Percentiles rank a stretch among this genome's conserved stretches.
phyloP scores from a whole-genome alignment of 345 rosid genomes.

The Melaleuca quinquenervia region DNA sequence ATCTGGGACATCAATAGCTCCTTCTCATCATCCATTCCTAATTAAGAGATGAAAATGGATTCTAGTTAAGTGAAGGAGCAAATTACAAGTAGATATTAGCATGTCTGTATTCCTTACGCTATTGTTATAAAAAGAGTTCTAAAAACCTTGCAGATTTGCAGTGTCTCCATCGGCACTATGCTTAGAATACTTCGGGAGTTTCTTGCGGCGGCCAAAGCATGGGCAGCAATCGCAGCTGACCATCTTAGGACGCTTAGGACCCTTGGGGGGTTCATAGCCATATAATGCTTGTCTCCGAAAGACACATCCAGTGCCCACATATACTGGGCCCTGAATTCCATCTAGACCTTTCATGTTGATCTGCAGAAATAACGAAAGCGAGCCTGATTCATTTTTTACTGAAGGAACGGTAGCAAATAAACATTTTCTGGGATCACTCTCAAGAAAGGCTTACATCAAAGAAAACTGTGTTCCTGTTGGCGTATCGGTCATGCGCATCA shows the following conservation, averaged over 20 bases:
- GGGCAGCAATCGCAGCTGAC: conserved; percentile 95
- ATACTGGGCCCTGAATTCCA: conserved; percentile 90
- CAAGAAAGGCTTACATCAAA: conserved; percentile 52
- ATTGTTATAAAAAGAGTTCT: not conserved
- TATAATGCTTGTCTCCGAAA: conserved; percentile 89
- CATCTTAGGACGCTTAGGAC: conserved; percentile 94
- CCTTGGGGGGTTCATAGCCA: conserved; percentile 89
- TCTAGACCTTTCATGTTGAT: conserved; percentile 83
- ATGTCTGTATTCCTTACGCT: not conserved
- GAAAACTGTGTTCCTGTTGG: conserved; percentile 88
- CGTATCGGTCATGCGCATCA: conserved; percentile 71
- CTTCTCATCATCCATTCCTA: conserved; percentile 66
- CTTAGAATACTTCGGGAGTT: conserved; percentile 42
- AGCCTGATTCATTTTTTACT: not conserved
- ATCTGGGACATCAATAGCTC: conserved; percentile 80
- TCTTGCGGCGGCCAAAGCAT: conserved; percentile 82
- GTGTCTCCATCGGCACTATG: conserved; percentile 32
- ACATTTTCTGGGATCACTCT: not conserved
- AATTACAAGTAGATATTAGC: not conserved
- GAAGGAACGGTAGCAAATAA: not conserved
- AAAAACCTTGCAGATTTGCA: conserved; percentile 48
- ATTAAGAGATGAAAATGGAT: not conserved
- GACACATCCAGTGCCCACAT: conserved; percentile 96
- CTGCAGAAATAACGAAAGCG: conserved; percentile 12
- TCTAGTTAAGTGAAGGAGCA: not conserved